phyloP scores from a whole-genome alignment of 2,329 filamentous ascomycete genomes.

The Aspergillus tanneri region DNA sequence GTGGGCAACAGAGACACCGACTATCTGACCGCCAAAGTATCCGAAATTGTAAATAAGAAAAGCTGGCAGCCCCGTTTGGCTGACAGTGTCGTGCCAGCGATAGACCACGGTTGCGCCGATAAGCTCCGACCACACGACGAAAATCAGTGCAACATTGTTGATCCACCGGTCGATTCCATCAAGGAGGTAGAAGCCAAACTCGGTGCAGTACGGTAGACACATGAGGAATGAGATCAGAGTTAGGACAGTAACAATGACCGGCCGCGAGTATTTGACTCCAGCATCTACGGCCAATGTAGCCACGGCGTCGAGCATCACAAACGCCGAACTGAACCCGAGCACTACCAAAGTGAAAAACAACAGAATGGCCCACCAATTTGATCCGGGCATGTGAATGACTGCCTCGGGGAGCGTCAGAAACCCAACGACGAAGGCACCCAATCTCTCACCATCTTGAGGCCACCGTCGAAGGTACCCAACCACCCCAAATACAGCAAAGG shows the following conservation, averaged over 20 bases:
- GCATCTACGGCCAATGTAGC: conserved; percentile 56
- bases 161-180: conserved; percentile 57
- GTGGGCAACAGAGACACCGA: conserved; percentile 54
- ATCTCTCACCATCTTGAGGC: conserved; percentile 38
- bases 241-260: conserved; percentile 51
- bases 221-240: conserved; percentile 54
- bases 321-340: conserved; percentile 58
- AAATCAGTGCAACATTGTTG: conserved; percentile 58
- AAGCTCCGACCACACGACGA: conserved; percentile 58
- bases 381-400: conserved; percentile 56
- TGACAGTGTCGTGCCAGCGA: conserved; percentile 55
- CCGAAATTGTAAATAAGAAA: conserved; percentile 54
- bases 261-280: conserved; percentile 49
- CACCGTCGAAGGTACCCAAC: conserved; percentile 50
- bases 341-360: conserved; percentile 61
- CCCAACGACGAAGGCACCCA: conserved; percentile 58
- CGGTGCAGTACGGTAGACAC: conserved; percentile 57
- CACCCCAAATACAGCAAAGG: conserved; percentile 56
- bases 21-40: conserved; percentile 54
- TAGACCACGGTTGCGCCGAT: conserved; percentile 56
- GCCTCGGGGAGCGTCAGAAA: conserved; percentile 60
- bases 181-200: conserved; percentile 58
- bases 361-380: conserved; percentile 59
- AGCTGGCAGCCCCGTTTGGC: conserved; percentile 50
- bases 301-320: conserved; percentile 59